Conservation (phyloP, 2,329 filamentous ascomycete species). For the Colletotrichum cuscutae region DNA sequence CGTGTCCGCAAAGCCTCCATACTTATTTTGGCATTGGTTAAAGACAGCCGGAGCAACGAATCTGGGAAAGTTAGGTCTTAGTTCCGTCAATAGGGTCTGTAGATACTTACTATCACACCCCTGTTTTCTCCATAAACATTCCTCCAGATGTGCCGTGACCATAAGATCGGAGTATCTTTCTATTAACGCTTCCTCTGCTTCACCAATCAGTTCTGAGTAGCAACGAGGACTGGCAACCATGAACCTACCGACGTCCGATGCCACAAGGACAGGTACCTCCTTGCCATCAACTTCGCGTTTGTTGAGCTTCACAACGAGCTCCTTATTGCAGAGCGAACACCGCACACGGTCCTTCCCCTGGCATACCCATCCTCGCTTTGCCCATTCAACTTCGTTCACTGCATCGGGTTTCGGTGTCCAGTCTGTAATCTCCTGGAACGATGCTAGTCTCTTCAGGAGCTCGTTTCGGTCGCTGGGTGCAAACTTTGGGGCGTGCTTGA, state of each 20-base stretch:
- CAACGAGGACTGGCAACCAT: not conserved
- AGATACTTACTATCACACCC: conserved; percentile 80
- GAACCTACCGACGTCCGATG: conserved; percentile 66
- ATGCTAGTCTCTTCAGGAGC: conserved; percentile 83
- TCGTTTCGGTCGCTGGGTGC: conserved; percentile 86
- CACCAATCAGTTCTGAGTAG: conserved; percentile 26
- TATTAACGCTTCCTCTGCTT: conserved; percentile 72
- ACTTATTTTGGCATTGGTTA: conserved; percentile 70
- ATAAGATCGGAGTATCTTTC: conserved; percentile 81
- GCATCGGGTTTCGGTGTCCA: conserved; percentile 93
- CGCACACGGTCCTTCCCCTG: conserved; percentile 84
- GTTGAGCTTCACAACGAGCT: conserved; percentile 83
- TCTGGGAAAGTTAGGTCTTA: conserved; percentile 52
- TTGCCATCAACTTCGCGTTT: conserved; percentile 67
- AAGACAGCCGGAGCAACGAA: conserved; percentile 68
- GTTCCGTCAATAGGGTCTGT: not conserved
- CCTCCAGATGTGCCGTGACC: conserved; percentile 78
- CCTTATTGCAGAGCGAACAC: conserved; percentile 86
- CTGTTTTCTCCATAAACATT: conserved; percentile 86
- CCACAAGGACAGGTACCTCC: conserved; percentile 61
- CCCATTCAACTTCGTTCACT: conserved; percentile 93
- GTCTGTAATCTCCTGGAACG: conserved; percentile 89
- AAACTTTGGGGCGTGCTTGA: conserved; percentile 65
- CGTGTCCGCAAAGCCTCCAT: conserved; percentile 69
- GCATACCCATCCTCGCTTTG: conserved; percentile 91